phyloP scores from a whole-genome alignment of 2,329 filamentous ascomycete species.

The Byssothecium circinans region DNA sequence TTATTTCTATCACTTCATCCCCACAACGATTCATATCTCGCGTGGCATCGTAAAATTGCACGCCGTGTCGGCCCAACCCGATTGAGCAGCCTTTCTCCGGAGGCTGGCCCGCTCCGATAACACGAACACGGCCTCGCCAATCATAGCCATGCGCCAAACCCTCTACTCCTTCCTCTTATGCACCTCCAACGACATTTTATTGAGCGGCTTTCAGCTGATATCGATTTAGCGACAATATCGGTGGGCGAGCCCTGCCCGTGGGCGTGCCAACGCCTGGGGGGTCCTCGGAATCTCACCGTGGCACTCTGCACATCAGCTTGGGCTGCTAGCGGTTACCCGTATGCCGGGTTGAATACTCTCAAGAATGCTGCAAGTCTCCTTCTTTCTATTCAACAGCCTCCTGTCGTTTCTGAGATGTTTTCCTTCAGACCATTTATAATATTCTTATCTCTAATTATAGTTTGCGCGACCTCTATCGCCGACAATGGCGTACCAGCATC shows the following conservation, averaged over 20 bases:
- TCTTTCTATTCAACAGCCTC: slow-evolving; percentile 7
- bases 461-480: slow-evolving; percentile 18
- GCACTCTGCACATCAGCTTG: slow-evolving; percentile 22
- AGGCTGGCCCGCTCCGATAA: too few relatives aligned
- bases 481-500: slow-evolving; percentile 15
- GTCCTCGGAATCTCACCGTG: slow-evolving; percentile 15
- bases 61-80: background rate
- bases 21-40: too few relatives aligned
- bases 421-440: background rate
- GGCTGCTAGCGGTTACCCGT: slow-evolving; percentile 12
- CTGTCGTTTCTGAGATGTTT: slow-evolving; percentile 3
- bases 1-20: slow-evolving; percentile 1
- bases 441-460: slow-evolving; percentile 14
- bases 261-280: slow-evolving; percentile 11
- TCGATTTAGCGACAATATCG: slow-evolving; percentile 14
- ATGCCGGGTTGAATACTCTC: slow-evolving; percentile 24
- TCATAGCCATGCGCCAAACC: background rate
- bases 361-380: slow-evolving; percentile 21
- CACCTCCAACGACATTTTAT: background rate
- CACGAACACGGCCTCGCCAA: slow-evolving; percentile 3
- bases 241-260: slow-evolving; percentile 9
- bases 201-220: slow-evolving; percentile 13
- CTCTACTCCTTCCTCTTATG: slow-evolving; percentile 7
- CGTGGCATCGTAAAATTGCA: background rate
- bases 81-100: background rate